Conservation (phyloP, 192 early-diverging fungal genomes). For the Irineochytrium annulatum region DNA sequence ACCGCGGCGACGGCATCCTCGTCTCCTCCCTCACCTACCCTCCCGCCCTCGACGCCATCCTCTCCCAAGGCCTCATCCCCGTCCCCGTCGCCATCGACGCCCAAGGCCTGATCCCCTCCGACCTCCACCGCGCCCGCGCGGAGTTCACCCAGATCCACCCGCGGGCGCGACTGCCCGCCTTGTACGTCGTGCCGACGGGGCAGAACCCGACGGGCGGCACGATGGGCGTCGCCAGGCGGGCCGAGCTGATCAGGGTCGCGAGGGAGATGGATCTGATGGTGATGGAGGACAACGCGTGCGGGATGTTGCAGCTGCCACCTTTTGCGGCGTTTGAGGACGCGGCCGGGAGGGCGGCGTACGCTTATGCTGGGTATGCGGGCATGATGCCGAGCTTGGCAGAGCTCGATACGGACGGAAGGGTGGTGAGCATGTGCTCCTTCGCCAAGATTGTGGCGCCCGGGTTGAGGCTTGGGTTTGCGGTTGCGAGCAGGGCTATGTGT, state of each 20-base stretch:
- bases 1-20: conserved; percentile 55
- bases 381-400: conserved; percentile 64
- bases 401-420: conserved; percentile 72
- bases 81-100: conserved; percentile 53
- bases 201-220: conserved; percentile 73
- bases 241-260: conserved; percentile 51
- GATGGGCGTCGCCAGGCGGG: conserved; percentile 56
- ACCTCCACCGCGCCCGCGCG: conserved; percentile 45
- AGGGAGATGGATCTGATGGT: background rate
- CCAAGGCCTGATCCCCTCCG: conserved; percentile 60
- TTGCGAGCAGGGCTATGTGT: too few relatives aligned
- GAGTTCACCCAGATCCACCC: conserved; percentile 38
- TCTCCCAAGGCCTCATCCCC: conserved; percentile 45
- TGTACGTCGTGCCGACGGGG: conserved; percentile 71
- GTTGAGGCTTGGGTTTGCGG: conserved; percentile 69
- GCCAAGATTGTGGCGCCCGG: conserved; percentile 76
- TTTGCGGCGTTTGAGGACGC: too few relatives aligned
- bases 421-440: conserved; percentile 73
- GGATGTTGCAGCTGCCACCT: too few relatives aligned
- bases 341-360: too few relatives aligned
- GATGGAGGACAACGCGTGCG: background rate
- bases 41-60: conserved; percentile 49
- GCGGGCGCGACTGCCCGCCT: conserved; percentile 39
- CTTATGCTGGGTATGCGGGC: conserved; percentile 11
- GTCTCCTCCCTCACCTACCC: conserved; percentile 68